These are phyloP conservation scores for Keithomyces neogunnii DNA, from an alignment of 2,329 filamentous ascomycete genomes.

Conservation along the genomic window DNA sequence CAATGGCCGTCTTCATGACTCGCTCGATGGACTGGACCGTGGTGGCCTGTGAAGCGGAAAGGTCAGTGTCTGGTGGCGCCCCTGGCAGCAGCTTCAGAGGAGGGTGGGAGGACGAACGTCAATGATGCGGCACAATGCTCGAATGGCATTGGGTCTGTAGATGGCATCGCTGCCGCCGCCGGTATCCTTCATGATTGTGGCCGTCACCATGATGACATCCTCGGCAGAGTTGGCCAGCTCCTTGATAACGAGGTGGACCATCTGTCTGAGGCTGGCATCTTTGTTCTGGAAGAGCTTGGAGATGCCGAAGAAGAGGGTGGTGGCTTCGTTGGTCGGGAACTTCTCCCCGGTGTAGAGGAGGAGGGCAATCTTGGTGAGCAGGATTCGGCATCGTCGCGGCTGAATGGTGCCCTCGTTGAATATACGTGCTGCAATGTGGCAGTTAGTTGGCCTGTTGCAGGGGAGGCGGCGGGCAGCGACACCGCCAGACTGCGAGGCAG, in stretches of 20 bases:
- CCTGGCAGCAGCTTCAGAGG: background rate
- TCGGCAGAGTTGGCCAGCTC: slow-evolving; percentile 91
- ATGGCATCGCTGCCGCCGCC: slow-evolving; percentile 89
- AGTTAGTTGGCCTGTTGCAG: slow-evolving; percentile 1
- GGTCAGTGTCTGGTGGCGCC: background rate
- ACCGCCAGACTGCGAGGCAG: slow-evolving; percentile 10
- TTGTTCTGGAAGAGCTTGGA: slow-evolving; percentile 99
- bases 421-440: slow-evolving; percentile 60
- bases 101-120: slow-evolving; percentile 52
- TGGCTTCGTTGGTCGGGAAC: slow-evolving; percentile 95
- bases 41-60: slow-evolving; percentile 51
- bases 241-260: slow-evolving; percentile 98
- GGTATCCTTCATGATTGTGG: slow-evolving; percentile 99
- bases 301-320: slow-evolving; percentile 96
- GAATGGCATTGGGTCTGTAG: slow-evolving; percentile 91
- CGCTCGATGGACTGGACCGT: slow-evolving; percentile 97
- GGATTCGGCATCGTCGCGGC: slow-evolving; percentile 92
- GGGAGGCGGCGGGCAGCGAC: background rate
- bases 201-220: slow-evolving; percentile 99
- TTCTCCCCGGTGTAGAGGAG: slow-evolving; percentile 95
- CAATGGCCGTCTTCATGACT: slow-evolving; percentile 97
- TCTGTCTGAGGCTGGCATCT: slow-evolving; percentile 93
- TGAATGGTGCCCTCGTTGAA: slow-evolving; percentile 98
- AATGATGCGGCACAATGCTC: slow-evolving; percentile 92
- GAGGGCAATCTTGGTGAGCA: slow-evolving; percentile 93